phyloP scores from a whole-genome alignment of 345 rosid species.

The Linum lewisii region DNA sequence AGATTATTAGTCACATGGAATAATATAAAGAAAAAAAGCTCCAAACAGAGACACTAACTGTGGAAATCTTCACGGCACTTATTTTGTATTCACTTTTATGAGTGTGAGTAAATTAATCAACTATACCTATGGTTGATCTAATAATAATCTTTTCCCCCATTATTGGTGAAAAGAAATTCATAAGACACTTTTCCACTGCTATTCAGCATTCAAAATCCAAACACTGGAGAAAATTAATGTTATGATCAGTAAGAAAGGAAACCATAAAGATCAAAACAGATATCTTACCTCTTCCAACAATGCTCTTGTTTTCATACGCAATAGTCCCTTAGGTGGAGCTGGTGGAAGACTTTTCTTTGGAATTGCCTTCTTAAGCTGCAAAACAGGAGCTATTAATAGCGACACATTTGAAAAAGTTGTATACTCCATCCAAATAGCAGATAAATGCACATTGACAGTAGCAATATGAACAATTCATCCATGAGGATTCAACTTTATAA shows the following conservation, averaged over 20 bases:
- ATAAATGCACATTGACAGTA: neutral
- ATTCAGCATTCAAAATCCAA: neutral
- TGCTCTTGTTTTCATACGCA: constrained; percentile 81
- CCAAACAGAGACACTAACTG: neutral
- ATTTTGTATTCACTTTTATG: neutral
- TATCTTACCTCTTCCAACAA: constrained; percentile 85
- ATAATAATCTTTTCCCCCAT: too few relatives aligned
- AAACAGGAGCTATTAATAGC: constrained; percentile 15
- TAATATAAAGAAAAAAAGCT: neutral
- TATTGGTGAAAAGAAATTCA: neutral
- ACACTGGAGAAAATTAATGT: neutral
- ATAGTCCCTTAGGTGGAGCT: constrained; percentile 90
- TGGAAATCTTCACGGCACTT: neutral
- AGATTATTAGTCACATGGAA: constrained; percentile 24
- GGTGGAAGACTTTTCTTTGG: constrained; percentile 73
- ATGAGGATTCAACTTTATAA: too few relatives aligned
- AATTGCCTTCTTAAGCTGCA: constrained; percentile 71
- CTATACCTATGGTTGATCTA: neutral
- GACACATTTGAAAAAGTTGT: neutral
- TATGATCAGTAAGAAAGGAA: neutral
- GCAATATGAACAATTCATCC: neutral
- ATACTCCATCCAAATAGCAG: neutral
- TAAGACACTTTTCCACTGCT: neutral
- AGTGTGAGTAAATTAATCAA: neutral
- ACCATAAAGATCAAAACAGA: constrained; percentile 10